Evolutionary conservation across 768 basidiomycete genomes (phyloP), one percentile per base, ranked within the genome.

Genomic region (Xanthoconium stramineum): DNA sequence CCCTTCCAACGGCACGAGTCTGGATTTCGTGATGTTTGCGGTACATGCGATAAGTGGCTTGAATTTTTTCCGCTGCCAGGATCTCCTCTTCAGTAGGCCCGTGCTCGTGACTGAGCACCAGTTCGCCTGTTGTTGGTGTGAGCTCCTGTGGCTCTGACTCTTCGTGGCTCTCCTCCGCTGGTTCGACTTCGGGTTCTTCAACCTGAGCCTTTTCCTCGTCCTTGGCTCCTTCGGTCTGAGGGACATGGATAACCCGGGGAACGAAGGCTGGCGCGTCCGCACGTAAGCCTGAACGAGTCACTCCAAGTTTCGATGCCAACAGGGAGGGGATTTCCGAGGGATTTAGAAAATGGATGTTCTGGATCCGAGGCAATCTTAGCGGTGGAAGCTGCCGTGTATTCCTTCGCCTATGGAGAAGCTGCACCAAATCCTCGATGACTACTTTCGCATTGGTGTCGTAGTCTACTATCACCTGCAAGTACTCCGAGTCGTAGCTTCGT

Each of bases 311-410:
- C 14, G 64, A 43, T 11, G 61, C 58, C 8, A 77, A 50, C 20
- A 76, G 50, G 13, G 45, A 44, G 0, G 69, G 70, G 13, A 78
- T 65, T 6, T 76, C 72, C 3, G 63, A 68, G 5, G 63, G 53
- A 3, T 61, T 53, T 15, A 60, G 47, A 62, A 66, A 79, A 5
- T 70, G 46, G 30, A 77, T 65, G 12, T 69, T 61, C 9, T 69
- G 68, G 13, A 76, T 65, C 13, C 65, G 62, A 2, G 45, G 37
- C 20, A 66, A 32, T 19, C n/a, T 38, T 8, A 33, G 9, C 11
- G 37, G 50, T 20, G 48, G 36, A 29, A 11, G 2, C 15, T 10
- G 54, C 15, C n/a, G 13, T 39, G 20, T 9, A 3, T 15, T 44
- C 40, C 53, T 52, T 42, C 47, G 39, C 12, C 54, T 58, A 35